Percentiles rank a stretch among this genome's conserved stretches.
These are phyloP conservation scores for Penicillium sp. DNA, from an alignment of 2,329 filamentous ascomycete species.

Conservation along the genomic window DNA sequence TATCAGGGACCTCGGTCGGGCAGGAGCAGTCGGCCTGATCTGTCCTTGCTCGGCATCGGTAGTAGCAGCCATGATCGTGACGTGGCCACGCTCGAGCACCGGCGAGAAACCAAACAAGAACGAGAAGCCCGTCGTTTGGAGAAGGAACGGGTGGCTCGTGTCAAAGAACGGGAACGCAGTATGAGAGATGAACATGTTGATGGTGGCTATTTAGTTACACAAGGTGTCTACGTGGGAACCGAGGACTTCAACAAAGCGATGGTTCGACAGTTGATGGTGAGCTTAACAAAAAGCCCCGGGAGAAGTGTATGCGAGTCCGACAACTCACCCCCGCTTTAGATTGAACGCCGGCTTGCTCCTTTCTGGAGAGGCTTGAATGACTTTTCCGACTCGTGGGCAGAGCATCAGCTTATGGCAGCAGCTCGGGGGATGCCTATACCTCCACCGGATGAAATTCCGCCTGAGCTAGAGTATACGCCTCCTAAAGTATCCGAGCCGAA, in stretches of 20 bases:
- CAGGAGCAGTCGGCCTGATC: slow-evolving; percentile 61
- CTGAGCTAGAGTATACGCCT: slow-evolving; percentile 64
- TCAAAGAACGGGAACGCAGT: slow-evolving; percentile 87
- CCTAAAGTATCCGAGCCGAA: slow-evolving; percentile 50
- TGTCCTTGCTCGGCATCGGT: slow-evolving; percentile 63
- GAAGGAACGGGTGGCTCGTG: slow-evolving; percentile 73
- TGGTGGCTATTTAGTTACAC: slow-evolving; percentile 90
- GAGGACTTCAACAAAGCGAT: slow-evolving; percentile 92
- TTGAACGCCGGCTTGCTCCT: slow-evolving; percentile 87
- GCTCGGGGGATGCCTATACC: slow-evolving; percentile 84
- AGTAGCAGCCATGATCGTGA: slow-evolving; percentile 54
- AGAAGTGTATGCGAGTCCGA: slow-evolving; percentile 29
- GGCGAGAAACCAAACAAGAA: slow-evolving; percentile 88
- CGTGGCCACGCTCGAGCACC: slow-evolving; percentile 57
- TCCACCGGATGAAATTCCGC: slow-evolving; percentile 78
- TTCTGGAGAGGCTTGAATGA: slow-evolving; percentile 96
- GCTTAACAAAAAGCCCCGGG: too few relatives aligned
- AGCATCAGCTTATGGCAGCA: slow-evolving; percentile 91
- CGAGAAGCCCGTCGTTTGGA: slow-evolving; percentile 84
- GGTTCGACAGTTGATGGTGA: slow-evolving; percentile 88
- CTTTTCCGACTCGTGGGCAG: slow-evolving; percentile 85
- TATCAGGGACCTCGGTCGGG: slow-evolving; percentile 49
- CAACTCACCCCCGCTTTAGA: slow-evolving; percentile 59
- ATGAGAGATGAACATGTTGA: slow-evolving; percentile 91
- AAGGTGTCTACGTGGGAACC: slow-evolving; percentile 87